phyloP scores from a whole-genome alignment of 805 yeast species.

The Sugiyamaella qingdaonensis region DNA sequence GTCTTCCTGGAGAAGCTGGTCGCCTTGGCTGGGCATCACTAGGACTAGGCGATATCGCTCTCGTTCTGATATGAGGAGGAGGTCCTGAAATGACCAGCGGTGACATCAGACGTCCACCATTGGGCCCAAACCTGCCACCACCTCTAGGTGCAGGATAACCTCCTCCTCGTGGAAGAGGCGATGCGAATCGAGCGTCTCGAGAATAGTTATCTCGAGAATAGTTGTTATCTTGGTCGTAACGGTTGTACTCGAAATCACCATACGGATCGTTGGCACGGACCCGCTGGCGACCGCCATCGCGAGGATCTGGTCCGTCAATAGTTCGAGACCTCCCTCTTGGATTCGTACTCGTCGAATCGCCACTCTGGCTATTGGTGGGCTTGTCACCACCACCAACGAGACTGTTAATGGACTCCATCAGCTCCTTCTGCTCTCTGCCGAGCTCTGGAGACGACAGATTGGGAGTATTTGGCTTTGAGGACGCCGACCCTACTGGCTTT shows the following conservation, averaged over 20 bases:
- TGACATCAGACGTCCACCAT: not conserved
- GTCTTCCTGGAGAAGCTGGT: not conserved
- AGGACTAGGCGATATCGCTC: not conserved
- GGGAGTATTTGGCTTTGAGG: not conserved
- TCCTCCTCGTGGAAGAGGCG: not conserved
- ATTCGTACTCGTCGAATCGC: not conserved
- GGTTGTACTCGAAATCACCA: not conserved
- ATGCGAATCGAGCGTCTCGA: not conserved
- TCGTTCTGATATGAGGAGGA: not conserved
- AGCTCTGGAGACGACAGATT: constrained; percentile 1
- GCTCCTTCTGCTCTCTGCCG: constrained; percentile 5
- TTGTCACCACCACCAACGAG: constrained; percentile 3
- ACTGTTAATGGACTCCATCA: constrained; percentile 6
- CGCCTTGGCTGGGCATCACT: not conserved
- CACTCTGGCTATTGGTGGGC: not conserved
- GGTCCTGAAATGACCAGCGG: not conserved
- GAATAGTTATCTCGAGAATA: not conserved
- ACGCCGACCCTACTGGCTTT: constrained; percentile 21
- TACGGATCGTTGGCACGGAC: not conserved
- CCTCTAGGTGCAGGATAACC: not conserved
- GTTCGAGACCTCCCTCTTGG: constrained; percentile 6
- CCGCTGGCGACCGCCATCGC: not conserved
- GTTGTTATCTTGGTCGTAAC: not conserved
- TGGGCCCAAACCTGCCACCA: not conserved
- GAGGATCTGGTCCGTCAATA: not conserved